Evolutionary conservation across 176 grass and related monocot genomes (phyloP).

Genomic region (Avena eriantha): DNA sequence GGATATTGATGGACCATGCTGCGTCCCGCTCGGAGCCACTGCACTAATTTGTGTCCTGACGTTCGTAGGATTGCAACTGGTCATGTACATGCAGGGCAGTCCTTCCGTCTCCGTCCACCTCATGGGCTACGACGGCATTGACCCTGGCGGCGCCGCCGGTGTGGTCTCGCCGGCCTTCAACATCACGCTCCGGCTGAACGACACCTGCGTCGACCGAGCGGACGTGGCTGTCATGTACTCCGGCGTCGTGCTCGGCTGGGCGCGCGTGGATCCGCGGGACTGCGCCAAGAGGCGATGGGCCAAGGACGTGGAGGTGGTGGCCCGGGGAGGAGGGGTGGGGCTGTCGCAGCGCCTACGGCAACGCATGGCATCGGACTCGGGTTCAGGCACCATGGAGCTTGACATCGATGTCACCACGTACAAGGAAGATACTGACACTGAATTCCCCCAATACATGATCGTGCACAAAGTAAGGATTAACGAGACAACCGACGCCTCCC

Average conservation of each 20-base stretch:
- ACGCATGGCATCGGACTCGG: conserved; percentile 35
- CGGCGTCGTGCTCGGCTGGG: conserved; percentile 46
- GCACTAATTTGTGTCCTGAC: neutral
- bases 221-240: conserved; percentile 36
- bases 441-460: neutral
- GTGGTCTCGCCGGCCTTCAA: conserved; percentile 46
- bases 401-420: conserved; percentile 25
- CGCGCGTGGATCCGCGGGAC: conserved; percentile 37
- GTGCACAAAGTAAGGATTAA: neutral
- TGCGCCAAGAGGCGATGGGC: conserved; percentile 16
- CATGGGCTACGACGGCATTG: conserved; percentile 35
- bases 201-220: conserved; percentile 32
- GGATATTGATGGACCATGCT: neutral
- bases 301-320: conserved; percentile 26
- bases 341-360: conserved; percentile 2
- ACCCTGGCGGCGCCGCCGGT: conserved; percentile 21
- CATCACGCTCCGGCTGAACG: conserved; percentile 29
- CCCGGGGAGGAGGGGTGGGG: conserved; percentile 22
- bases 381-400: conserved; percentile 23
- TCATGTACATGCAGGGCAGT: neutral
- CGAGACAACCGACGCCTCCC: neutral
- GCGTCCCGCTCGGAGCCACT: neutral
- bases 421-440: neutral
- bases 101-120: conserved; percentile 16
- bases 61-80: neutral